phyloP scores from a whole-genome alignment of 352 stramenopile genomes.

The Phytophthora nicotianae region DNA sequence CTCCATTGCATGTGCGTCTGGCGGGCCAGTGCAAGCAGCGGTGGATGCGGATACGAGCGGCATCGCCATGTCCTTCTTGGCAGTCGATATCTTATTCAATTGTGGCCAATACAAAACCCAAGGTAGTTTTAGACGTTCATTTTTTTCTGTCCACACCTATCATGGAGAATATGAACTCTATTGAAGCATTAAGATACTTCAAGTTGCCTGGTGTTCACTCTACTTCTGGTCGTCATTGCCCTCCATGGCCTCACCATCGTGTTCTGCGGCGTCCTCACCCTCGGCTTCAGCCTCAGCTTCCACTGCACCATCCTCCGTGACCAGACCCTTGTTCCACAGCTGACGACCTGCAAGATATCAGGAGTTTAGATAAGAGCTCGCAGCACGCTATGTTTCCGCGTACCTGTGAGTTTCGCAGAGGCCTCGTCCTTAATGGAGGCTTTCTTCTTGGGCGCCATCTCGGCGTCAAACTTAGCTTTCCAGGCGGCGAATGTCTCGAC shows the following conservation, averaged over 20 bases:
- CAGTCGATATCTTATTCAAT: slow-evolving; percentile 29
- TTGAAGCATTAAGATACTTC: slow-evolving; percentile 27
- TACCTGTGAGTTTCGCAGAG: slow-evolving; percentile 79
- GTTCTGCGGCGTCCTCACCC: slow-evolving; percentile 45
- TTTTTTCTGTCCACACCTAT: slow-evolving; percentile 11
- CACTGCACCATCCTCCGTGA: slow-evolving; percentile 62
- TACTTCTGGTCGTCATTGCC: slow-evolving; percentile 40
- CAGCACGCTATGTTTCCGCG: neutral
- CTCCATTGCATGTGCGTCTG: slow-evolving; percentile 7
- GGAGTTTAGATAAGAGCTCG: slow-evolving; percentile 16
- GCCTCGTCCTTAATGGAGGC: slow-evolving; percentile 66
- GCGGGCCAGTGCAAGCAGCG: neutral
- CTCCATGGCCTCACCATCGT: slow-evolving; percentile 36
- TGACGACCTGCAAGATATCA: slow-evolving; percentile 43
- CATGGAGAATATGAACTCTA: slow-evolving; percentile 21
- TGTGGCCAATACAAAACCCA: slow-evolving; percentile 6
- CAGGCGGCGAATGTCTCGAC: slow-evolving; percentile 76
- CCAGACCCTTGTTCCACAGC: slow-evolving; percentile 77
- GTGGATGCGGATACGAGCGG: slow-evolving; percentile 7
- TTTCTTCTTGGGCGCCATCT: slow-evolving; percentile 61
- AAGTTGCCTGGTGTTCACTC: slow-evolving; percentile 3
- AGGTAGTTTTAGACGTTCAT: slow-evolving; percentile 16
- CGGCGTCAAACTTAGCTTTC: slow-evolving; percentile 71
- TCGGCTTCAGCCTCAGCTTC: slow-evolving; percentile 51
- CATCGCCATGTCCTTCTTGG: slow-evolving; percentile 20